Conservation (phyloP, 1,284 basidiomycete species). For the Austroboletus novae-zelandiae region DNA sequence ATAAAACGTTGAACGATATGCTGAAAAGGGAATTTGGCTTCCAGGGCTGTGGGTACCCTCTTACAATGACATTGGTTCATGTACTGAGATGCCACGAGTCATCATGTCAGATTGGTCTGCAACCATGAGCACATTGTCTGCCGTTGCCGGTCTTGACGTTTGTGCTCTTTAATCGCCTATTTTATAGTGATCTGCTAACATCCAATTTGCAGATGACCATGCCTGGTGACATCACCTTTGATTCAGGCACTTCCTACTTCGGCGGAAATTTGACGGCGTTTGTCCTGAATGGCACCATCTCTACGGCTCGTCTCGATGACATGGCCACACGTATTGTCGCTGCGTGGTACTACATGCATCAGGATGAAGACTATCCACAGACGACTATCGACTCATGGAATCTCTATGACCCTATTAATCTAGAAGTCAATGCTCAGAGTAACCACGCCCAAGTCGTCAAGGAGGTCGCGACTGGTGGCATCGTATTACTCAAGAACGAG, state of each 20-base stretch:
- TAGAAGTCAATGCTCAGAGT: constrained; percentile 60
- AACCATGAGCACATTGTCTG: constrained; percentile 35
- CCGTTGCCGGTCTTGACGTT: constrained; percentile 48
- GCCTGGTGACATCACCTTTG: constrained; percentile 41
- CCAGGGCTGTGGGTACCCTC: constrained; percentile 43
- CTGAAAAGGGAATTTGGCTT: constrained; percentile 61
- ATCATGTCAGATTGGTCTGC: constrained; percentile 44
- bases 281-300: constrained; percentile 33
- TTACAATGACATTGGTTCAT: neutral
- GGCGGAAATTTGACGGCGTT: constrained; percentile 46
- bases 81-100: constrained; percentile 12
- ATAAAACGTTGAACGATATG: constrained; percentile 50
- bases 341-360: constrained; percentile 57
- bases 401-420: constrained; percentile 44
- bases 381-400: constrained; percentile 54
- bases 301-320: constrained; percentile 53
- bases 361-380: constrained; percentile 56
- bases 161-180: constrained; percentile 1
- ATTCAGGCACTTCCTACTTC: constrained; percentile 38
- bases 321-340: constrained; percentile 68
- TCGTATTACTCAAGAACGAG: constrained; percentile 77
- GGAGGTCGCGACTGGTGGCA: constrained; percentile 67
- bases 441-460: constrained; percentile 56
- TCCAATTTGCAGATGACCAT: constrained; percentile 33
- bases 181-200: neutral